phyloP scores from a whole-genome alignment of 352 stramenopile genomes.

The Globisporangium emineosum region DNA sequence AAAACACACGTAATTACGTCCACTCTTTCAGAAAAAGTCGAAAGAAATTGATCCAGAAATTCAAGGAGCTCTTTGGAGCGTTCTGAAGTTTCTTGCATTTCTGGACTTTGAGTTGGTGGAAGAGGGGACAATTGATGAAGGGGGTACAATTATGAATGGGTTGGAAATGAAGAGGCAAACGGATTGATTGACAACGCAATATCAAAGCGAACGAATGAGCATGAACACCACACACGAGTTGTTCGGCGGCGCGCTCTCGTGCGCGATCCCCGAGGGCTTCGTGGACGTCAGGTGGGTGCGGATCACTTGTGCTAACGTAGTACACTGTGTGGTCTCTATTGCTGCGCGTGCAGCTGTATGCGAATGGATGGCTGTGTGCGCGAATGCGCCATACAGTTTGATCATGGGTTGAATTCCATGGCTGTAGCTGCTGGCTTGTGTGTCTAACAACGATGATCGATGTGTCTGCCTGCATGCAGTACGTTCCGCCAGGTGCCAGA shows the following conservation, averaged over 20 bases:
- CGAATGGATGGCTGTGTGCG: background rate
- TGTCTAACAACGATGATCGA: background rate
- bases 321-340: background rate
- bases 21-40: background rate
- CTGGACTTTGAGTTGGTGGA: background rate
- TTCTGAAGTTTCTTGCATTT: background rate
- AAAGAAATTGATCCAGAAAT: background rate
- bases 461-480: slow-evolving; percentile 17
- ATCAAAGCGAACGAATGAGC: background rate
- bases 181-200: background rate
- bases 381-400: background rate
- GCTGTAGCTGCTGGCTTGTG: background rate
- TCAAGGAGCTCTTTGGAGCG: background rate
- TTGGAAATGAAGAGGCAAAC: background rate
- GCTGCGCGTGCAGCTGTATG: background rate
- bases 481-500: slow-evolving; percentile 83
- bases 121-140: background rate
- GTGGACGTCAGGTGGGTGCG: slow-evolving; percentile 65
- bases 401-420: slow-evolving; percentile 6
- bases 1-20: slow-evolving; percentile 7
- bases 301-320: background rate
- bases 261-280: slow-evolving; percentile 68
- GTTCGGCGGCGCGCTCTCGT: slow-evolving; percentile 76
- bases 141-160: background rate
- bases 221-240: slow-evolving; percentile 23